These are phyloP conservation scores for Oxytropis ochrocephala DNA, from an alignment of 306 rosid genomes.

Conservation along the genomic window DNA sequence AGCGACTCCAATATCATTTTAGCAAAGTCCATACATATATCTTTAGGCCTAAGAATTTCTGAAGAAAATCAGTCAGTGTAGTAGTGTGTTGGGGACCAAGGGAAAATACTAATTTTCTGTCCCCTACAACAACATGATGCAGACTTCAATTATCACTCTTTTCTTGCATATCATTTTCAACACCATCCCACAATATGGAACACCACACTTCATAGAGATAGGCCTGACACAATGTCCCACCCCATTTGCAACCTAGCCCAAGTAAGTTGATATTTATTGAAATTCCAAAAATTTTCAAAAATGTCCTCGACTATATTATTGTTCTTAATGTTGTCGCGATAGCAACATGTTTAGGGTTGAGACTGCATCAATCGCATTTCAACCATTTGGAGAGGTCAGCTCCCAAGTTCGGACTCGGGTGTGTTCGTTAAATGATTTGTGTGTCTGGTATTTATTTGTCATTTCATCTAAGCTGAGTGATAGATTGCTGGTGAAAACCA, in stretches of 20 bases:
- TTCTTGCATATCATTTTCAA: slow-evolving; percentile 26
- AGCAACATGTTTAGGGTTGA: too few species aligned
- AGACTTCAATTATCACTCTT: slow-evolving; percentile 23
- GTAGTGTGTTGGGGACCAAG: slow-evolving; percentile 21
- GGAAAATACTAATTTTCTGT: slow-evolving; percentile 21
- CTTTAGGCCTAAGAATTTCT: not conserved
- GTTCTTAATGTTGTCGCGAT: too few species aligned
- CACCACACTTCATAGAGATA: slow-evolving; percentile 15
- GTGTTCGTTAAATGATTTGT: too few species aligned
- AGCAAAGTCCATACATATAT: not conserved
- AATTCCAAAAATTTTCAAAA: too few species aligned
- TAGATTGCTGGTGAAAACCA: not conserved
- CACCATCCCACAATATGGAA: slow-evolving; percentile 12
- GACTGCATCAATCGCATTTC: too few species aligned
- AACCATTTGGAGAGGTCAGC: too few species aligned
- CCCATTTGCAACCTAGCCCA: slow-evolving; percentile 7
- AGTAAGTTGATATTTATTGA: not conserved
- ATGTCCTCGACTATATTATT: too few species aligned
- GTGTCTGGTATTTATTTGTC: too few species aligned
- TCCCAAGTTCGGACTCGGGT: too few species aligned
- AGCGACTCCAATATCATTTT: not conserved
- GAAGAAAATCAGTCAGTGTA: not conserved
- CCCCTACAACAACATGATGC: slow-evolving; percentile 3
- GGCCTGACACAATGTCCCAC: slow-evolving; percentile 19
- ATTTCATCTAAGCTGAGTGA: not conserved